Base-by-base conservation (phyloP, 768 basidiomycete genomes). In the Mycena indigotica region DNA sequence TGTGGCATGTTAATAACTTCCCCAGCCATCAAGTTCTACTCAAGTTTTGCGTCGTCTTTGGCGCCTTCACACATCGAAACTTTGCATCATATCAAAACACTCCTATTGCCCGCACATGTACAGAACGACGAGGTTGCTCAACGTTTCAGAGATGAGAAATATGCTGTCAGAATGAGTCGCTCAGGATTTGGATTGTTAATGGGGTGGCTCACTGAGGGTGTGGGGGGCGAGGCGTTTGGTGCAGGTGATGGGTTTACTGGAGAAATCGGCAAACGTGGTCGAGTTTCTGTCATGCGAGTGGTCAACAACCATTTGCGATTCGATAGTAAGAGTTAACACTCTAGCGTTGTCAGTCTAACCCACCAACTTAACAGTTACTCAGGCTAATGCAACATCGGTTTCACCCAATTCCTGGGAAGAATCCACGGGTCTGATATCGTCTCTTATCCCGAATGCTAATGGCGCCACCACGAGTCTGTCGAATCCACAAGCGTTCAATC, bases 151-250 rank as follows among this genome's bases (percentile, higher is more conserved):
- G 86, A 86, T 49, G 93, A 97, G 72, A 94, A 95, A 72, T 99
- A 98, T 72, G 83, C 85, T 29, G 81, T 98, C 51, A 84, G 85
- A 39, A 91, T 98, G 85, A 92, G 91, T 53, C 84, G 92, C 25
- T 95, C 95, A 32, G 92, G 95, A 5, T 96, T 97, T 69, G 84
- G 89, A 41, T 84, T 99, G 26, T 79, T 99, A 6, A 81, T 98
- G 2, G 95, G 96, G 28, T 99, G 97, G 97, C 75, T 98, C 55
- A 97, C 93, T 23, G 95, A 98, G 69, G 95, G 94, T 16, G 79
- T 88, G 53, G 86, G 95, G 57, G 88, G 95, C 55, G 92, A 93
- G 70, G 82, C 87, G n/a, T 70, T 88, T 62, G 95, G 95, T 50
- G 76, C 80, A 56, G 87, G 93, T 6, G 83, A 86, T 50, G 88